Evolutionary conservation across 106 monocot species (phyloP).

Genomic region (Triglochin maritima): DNA sequence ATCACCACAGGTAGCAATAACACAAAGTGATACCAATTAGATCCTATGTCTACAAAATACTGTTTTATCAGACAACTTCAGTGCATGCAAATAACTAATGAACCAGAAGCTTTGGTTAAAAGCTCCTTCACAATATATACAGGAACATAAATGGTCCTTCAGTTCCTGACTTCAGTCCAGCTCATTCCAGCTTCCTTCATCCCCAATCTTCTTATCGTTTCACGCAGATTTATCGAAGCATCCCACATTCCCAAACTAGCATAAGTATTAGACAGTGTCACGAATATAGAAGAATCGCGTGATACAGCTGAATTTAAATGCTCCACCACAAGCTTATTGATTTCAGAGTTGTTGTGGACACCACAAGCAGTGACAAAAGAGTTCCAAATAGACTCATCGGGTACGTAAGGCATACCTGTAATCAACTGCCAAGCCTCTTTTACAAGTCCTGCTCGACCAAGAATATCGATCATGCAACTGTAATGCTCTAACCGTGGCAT

Average conservation of each 20-base stretch:
- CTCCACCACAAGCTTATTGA: slow-evolving; percentile 7
- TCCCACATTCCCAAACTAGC: slow-evolving; percentile 44
- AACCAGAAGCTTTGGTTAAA: too few relatives aligned
- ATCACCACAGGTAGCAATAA: too few relatives aligned
- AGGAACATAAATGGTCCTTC: neutral
- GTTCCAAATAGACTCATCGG: slow-evolving; percentile 31
- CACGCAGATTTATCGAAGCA: slow-evolving; percentile 17
- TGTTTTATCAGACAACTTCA: too few relatives aligned
- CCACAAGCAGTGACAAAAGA: slow-evolving; percentile 23
- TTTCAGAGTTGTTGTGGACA: slow-evolving; percentile 10
- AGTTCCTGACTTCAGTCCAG: slow-evolving; percentile 31
- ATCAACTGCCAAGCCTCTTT: slow-evolving; percentile 38
- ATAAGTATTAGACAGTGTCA: slow-evolving; percentile 35
- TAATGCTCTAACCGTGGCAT: slow-evolving; percentile 47
- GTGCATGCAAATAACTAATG: too few relatives aligned
- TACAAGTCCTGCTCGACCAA: slow-evolving; percentile 34
- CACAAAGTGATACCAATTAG: too few relatives aligned
- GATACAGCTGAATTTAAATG: neutral
- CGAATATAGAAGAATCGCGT: slow-evolving; percentile 21
- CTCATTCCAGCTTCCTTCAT: slow-evolving; percentile 45
- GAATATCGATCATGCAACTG: slow-evolving; percentile 52
- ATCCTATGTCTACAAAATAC: too few relatives aligned
- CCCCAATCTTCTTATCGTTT: slow-evolving; percentile 9
- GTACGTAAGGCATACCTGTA: slow-evolving; percentile 25
- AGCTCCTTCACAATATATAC: too few relatives aligned